Evolutionary conservation across 2,329 filamentous ascomycete genomes (phyloP).

Genomic region (Magnaporthiopsis incrustans): DNA sequence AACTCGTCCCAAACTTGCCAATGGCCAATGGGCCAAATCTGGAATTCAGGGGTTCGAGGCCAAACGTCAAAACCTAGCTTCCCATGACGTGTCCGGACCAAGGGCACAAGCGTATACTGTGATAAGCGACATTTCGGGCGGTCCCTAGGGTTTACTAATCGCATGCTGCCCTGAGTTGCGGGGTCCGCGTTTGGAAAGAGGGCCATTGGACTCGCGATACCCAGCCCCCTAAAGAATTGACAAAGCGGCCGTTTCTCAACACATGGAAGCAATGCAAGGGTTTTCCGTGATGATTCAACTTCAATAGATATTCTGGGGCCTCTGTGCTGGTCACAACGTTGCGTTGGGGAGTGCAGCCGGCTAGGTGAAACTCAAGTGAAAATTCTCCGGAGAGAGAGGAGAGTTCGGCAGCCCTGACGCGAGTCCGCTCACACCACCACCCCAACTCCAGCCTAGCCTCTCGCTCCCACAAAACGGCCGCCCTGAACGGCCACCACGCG

Average conservation of each 20-base stretch:
- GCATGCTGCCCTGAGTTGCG: no score
- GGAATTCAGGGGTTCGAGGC: neutral
- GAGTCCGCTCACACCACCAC: neutral
- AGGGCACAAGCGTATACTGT: neutral
- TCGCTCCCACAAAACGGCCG: neutral
- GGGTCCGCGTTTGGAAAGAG: no score
- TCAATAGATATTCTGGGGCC: no score
- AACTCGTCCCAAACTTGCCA: neutral
- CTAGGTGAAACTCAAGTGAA: neutral
- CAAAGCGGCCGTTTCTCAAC: neutral
- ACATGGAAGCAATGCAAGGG: neutral
- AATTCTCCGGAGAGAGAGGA: neutral
- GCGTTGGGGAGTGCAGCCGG: no score
- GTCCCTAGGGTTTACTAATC: no score
- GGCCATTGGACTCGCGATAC: no score
- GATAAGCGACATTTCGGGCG: neutral
- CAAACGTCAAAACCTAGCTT: neutral
- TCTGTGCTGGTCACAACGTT: neutral
- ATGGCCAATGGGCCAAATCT: neutral
- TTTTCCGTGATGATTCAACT: neutral
- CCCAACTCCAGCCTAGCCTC: neutral
- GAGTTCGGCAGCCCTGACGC: neutral
- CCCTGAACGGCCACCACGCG: neutral
- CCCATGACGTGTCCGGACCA: neutral
- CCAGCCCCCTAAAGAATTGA: no score